Evolutionary conservation across 2,329 filamentous ascomycete species (phyloP), one percentile per base, ranked within the genome.

Genomic region (Neocucurbitaria cava): DNA sequence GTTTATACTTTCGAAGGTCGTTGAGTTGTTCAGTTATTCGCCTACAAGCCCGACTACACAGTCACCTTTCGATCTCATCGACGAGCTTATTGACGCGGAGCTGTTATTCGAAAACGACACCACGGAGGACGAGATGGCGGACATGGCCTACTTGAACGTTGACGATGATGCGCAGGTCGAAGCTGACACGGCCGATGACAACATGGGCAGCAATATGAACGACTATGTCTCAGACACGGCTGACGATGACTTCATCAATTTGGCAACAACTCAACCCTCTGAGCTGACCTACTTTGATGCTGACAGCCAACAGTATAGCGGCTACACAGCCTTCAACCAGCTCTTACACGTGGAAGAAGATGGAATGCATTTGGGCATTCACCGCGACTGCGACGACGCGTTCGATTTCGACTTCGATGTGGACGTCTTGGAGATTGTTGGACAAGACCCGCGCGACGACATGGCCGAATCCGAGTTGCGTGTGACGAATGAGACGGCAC

Each of bases 321-420:
- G 18, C 6, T 56, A 53, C 21, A 58, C 43, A 15, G 57, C 54
- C 5, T 46, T 57, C 6, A 49, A 54, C 26, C 47, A 57, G 18
- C 41, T 57, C 2, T 23, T 48, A 5, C 23, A 33, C 3, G 38
- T 45, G 5, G 20, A 46, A n/a, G 36, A 55, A 26, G 15, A 45
- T 38, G 40, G 33, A 26, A 35, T 46, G 13, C 36, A 28, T 31
- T 23, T 35, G 18, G 21, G 30, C 10, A 38, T 45, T 11, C 46
- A 50, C 30, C 54, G 30, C n/a, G 20, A 28, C 11, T n/a, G 24
- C 18, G 31, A 47, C 38, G 31, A 43, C 10, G 21, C 13, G 5
- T 35, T 20, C 8, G 38, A 44, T 13, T 23, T 26, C 15, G 40
- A 10, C 43, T 36, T 21, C n/a, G 11, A n/a, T 8, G 15, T 13